These are phyloP conservation scores for Macrolepiota dolichaula DNA, from an alignment of 768 basidiomycete genomes.

Conservation along the genomic window DNA sequence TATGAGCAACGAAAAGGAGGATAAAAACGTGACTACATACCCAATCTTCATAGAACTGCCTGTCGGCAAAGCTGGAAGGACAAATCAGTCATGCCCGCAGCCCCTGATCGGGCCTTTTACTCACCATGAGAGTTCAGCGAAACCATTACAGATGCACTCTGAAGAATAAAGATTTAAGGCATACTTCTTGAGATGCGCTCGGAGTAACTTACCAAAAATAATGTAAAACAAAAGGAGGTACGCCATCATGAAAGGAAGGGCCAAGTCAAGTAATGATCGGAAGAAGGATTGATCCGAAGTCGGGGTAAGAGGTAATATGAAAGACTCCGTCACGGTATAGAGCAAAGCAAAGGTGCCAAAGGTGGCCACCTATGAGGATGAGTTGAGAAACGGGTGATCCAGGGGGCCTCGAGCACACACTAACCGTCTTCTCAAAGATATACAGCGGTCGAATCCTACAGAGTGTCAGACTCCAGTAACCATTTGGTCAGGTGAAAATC, in stretches of 20 bases:
- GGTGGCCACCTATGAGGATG: conserved; percentile 61
- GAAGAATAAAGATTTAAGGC: conserved; percentile 3
- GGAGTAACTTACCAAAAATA: conserved; percentile 60
- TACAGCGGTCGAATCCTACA: conserved; percentile 72
- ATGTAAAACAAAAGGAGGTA: conserved; percentile 87
- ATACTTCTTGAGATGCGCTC: neutral
- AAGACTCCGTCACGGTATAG: conserved; percentile 89
- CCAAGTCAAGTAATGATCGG: conserved; percentile 77
- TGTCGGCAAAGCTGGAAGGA: conserved; percentile 79
- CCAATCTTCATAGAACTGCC: conserved; percentile 98
- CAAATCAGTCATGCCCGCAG: conserved; percentile 1
- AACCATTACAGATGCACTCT: conserved; percentile 97
- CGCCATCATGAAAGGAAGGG: conserved; percentile 91
- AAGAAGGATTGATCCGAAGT: conserved; percentile 67
- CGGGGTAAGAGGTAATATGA: conserved; percentile 84
- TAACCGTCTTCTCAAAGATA: conserved; percentile 69
- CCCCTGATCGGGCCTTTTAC: conserved; percentile 18
- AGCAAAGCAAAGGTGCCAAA: conserved; percentile 96
- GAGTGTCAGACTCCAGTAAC: neutral
- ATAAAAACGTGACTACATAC: conserved; percentile 31
- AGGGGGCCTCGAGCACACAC: conserved; percentile 3
- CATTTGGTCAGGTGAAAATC: conserved; percentile 17
- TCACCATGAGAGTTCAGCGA: conserved; percentile 89
- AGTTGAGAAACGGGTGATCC: conserved; percentile 19
- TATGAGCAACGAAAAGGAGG: neutral